Percentiles rank a stretch among this genome's conserved stretches.
phyloP scores from a whole-genome alignment of 176 grass and related monocot genomes.

The Cenchrus purpureus region DNA sequence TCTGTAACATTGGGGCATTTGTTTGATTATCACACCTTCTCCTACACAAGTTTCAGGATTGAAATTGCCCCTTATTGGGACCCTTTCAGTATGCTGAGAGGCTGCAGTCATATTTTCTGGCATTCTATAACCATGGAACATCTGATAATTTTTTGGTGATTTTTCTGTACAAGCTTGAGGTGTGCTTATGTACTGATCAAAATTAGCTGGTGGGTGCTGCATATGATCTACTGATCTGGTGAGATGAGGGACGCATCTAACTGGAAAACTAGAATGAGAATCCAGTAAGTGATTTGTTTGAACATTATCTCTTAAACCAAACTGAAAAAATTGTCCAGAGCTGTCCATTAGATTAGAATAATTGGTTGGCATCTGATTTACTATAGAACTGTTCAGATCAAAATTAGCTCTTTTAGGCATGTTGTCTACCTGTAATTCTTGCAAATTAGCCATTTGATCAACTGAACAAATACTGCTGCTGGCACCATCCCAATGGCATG shows the following conservation, averaged over 20 bases:
- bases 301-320: constrained; percentile 31
- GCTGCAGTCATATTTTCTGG: constrained; percentile 43
- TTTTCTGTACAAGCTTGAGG: constrained; percentile 37
- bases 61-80: constrained; percentile 23
- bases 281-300: constrained; percentile 27
- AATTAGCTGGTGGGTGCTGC: neutral
- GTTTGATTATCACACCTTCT: constrained; percentile 21
- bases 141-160: constrained; percentile 3
- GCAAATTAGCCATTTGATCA: constrained; percentile 25
- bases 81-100: constrained; percentile 28
- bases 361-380: constrained; percentile 31
- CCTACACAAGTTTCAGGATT: constrained; percentile 22
- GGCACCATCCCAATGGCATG: neutral
- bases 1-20: constrained; percentile 42
- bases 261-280: constrained; percentile 13
- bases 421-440: neutral
- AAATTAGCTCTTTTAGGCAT: constrained; percentile 45
- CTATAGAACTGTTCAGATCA: constrained; percentile 56
- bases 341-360: constrained; percentile 37
- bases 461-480: constrained; percentile 12
- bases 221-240: constrained; percentile 31
- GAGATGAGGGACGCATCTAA: constrained; percentile 28
- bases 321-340: constrained; percentile 33
- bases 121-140: constrained; percentile 33
- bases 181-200: constrained; percentile 13